phyloP scores from a whole-genome alignment of 1,284 basidiomycete genomes.

The Phaffia rhodozyma region DNA sequence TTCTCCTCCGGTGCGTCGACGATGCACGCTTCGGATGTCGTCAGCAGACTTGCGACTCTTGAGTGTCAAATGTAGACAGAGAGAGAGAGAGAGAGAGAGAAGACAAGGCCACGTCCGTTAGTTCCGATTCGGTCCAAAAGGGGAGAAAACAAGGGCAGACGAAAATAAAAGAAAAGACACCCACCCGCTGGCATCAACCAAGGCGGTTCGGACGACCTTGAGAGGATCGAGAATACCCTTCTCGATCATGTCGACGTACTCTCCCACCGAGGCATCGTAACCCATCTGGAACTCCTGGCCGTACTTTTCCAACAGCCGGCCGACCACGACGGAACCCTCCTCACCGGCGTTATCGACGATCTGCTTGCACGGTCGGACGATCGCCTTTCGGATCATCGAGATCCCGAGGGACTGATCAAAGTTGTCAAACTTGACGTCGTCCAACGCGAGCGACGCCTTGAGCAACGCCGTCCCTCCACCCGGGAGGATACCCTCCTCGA shows the following conservation, averaged over 20 bases:
- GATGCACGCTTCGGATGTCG: conserved; percentile 84
- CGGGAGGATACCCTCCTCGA: conserved; percentile 95
- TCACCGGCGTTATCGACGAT: conserved; percentile 94
- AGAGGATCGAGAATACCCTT: conserved; percentile 87
- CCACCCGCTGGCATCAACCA: conserved; percentile 60
- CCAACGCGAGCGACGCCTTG: conserved; percentile 75
- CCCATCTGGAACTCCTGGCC: conserved; percentile 68
- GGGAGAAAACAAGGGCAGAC: background rate
- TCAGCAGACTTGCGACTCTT: conserved; percentile 78
- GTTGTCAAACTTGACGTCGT: conserved; percentile 70
- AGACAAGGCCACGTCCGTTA: background rate
- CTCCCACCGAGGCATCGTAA: conserved; percentile 81
- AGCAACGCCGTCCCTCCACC: conserved; percentile 57
- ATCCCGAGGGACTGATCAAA: conserved; percentile 91
- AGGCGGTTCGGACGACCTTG: conserved; percentile 81
- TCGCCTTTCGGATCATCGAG: conserved; percentile 77
- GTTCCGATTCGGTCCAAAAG: background rate
- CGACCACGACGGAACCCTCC: conserved; percentile 86
- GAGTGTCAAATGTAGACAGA: conserved; percentile 17
- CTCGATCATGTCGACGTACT: conserved; percentile 90
- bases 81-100: conserved; percentile 6
- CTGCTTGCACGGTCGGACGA: conserved; percentile 71
- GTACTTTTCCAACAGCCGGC: conserved; percentile 62
- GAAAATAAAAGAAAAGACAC: conserved; percentile 1
- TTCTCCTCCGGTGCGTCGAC: conserved; percentile 83